Base-by-base conservation (phyloP, 2,329 filamentous ascomycete species). In the Ascochyta rabiei region DNA sequence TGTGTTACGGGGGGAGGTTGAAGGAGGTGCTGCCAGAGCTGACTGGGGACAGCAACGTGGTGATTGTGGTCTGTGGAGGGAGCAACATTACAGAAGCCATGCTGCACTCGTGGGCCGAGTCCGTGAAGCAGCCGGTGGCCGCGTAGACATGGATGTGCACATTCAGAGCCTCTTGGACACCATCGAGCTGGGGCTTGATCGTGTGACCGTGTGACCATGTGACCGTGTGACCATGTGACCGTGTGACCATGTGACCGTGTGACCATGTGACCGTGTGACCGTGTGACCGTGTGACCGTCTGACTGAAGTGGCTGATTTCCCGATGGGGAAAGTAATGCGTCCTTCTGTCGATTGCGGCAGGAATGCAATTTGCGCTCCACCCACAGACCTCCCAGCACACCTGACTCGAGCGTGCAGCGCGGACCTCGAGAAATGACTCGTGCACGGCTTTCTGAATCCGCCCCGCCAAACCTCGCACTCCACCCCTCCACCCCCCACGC, bases 61-160 rank as follows among this genome's bases (percentile, higher is more conserved):
- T 96, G 2, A 78, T 96, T 43, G 81, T 95, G n/a, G 86, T 96
- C 7, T 96, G 93, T 68, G 93, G 93, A 5, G 81, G 80, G 7
- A 79, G 74, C 37, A 80, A 80, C 60, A 70, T 83, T 33, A 78
- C 72, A 3, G 69, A 77, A 1, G 75, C 77, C 39, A 57, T 66
- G 57, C 31, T 67, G 38, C 33, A 50, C 6, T 31, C 31, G 5
- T 56, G 47, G 47, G 48, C 46, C 8, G 43, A 51, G 38, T 9
- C 50, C 6, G 9, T 56, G 8, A 38, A 50, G 13, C 47, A 47
- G 31, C 13, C 31, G n/a, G 6, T 15, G n/a, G 6, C 1, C 6
- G 6, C 5, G 8, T 16, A 5, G 28, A 5, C 12, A 4, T 30
- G 12, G 28, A 30, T 10, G 6, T 15, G 9, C 12, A 15, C 4